Evolutionary conservation across 108 stramenopile genomes (phyloP).

Genomic region (Nitzschia inconspicua): DNA sequence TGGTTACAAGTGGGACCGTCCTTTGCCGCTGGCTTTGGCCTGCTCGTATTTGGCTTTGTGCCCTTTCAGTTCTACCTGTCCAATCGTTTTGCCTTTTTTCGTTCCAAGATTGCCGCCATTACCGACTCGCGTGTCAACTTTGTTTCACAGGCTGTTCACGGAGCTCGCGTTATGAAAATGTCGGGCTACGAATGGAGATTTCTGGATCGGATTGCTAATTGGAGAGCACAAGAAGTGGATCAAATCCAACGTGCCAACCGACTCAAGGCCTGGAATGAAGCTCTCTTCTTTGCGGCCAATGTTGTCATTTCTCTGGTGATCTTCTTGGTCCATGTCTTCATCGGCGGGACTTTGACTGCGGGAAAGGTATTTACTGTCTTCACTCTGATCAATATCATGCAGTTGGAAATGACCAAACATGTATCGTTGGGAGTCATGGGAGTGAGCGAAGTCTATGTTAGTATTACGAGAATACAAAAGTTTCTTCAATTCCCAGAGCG

Average conservation of each 20-base stretch:
- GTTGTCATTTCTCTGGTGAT: slow-evolving; percentile 57
- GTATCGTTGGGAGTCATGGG: slow-evolving; percentile 80
- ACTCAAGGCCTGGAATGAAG: slow-evolving; percentile 83
- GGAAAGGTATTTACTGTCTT: slow-evolving; percentile 69
- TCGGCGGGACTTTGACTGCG: slow-evolving; percentile 47
- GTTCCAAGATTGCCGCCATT: slow-evolving; percentile 72
- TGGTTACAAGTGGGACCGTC: slow-evolving; percentile 65
- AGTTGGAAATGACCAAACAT: slow-evolving; percentile 86
- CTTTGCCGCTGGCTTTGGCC: slow-evolving; percentile 80
- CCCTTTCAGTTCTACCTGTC: slow-evolving; percentile 77
- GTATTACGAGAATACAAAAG: slow-evolving; percentile 60
- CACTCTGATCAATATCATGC: slow-evolving; percentile 78
- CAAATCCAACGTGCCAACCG: slow-evolving; percentile 65
- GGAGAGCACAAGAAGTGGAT: slow-evolving; percentile 59
- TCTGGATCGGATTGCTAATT: slow-evolving; percentile 53
- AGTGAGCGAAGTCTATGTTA: slow-evolving; percentile 65
- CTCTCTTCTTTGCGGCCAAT: slow-evolving; percentile 70
- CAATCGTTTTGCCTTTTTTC: slow-evolving; percentile 62
- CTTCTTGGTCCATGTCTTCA: slow-evolving; percentile 52
- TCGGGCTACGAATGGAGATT: slow-evolving; percentile 74
- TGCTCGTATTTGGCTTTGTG: slow-evolving; percentile 75
- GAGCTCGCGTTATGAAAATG: slow-evolving; percentile 87
- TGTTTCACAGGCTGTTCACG: slow-evolving; percentile 86
- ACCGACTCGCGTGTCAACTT: slow-evolving; percentile 86
- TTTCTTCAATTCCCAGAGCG: slow-evolving; percentile 64